Evolutionary conservation across 768 basidiomycete species (phyloP).

Genomic region (Coprinopsis sp.): DNA sequence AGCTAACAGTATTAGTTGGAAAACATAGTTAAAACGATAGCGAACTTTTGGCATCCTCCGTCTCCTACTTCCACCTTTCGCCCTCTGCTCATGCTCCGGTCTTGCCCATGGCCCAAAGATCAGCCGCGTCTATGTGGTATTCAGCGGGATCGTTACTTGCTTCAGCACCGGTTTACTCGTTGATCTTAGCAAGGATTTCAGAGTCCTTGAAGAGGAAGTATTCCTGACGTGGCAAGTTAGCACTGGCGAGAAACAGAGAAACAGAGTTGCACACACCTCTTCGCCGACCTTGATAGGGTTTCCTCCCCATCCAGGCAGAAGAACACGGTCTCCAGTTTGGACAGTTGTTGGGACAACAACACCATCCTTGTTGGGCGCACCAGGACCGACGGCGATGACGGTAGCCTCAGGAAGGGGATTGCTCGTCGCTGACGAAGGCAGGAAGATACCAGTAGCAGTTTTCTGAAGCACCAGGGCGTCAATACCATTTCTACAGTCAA

Average conservation of each 20-base stretch:
- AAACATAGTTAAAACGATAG: slow-evolving; percentile 11
- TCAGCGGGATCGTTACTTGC: no score
- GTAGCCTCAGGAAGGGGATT: slow-evolving; percentile 94
- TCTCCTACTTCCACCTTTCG: background rate
- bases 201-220: slow-evolving; percentile 92
- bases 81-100: no score
- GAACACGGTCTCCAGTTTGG: slow-evolving; percentile 85
- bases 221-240: slow-evolving; percentile 51
- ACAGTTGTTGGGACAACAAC: slow-evolving; percentile 68
- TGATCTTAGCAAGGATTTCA: slow-evolving; percentile 95
- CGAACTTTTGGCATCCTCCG: slow-evolving; percentile 10
- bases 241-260: background rate
- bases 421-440: slow-evolving; percentile 84
- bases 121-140: no score
- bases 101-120: no score
- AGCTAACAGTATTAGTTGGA: no score
- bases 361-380: slow-evolving; percentile 87
- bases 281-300: slow-evolving; percentile 95
- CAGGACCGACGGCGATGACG: slow-evolving; percentile 93
- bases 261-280: slow-evolving; percentile 55
- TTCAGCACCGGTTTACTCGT: slow-evolving; percentile 54
- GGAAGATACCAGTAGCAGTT: slow-evolving; percentile 95
- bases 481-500: background rate
- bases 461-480: slow-evolving; percentile 51
- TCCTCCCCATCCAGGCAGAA: slow-evolving; percentile 96